Base-by-base conservation (phyloP, 2,329 filamentous ascomycete species). In the Stromatinia cepivora region DNA sequence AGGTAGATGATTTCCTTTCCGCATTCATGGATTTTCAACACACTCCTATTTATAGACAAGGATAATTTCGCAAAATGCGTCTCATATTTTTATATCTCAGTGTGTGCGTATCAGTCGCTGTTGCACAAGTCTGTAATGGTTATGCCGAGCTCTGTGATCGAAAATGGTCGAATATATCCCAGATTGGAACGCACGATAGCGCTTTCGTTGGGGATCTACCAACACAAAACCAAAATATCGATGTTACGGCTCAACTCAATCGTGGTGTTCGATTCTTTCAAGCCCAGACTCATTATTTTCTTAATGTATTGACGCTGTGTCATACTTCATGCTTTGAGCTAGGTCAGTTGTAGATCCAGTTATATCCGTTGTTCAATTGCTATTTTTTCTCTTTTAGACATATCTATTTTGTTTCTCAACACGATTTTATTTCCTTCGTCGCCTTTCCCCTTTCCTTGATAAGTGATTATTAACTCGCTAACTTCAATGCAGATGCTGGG, bases 91-190 rank as follows among this genome's bases (percentile, higher is more conserved):
- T 70, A 34, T 57, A 28, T 39, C 42, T 62, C 20, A 28, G 61
- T 28, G 36, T 66, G 17, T 54, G 59, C 39, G 15, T 54, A 6
- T 59, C 64, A 17, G 56, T 53, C 15, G 50, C 67, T 8, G 45
- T 46, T 17, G 62, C 63, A 34, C 61, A 64, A 31, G 39, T 56
- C 13, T 71, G 70, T 22, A 95, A 95, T 82, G 94, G 94, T 82
- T 92, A 91, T 4, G 89, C 91, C 0, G 82, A 84, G 54, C 85
- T 95, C 39, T 95, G 92, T 82, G 81, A 81, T 71, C 87, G 87
- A 72, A 80, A 86, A n/a, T 95, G 94, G 82, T 89, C 87, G 79
- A 87, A 90, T 73, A 85, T 95, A 73, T 93, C 92, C 1, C 86
- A 93, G 78, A 86, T 95, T 74, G 90, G 88, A 34, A 83, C 89